Percentiles rank a stretch among this genome's conserved stretches.
These are phyloP conservation scores for Penicillium nordicum DNA, from an alignment of 2,329 filamentous ascomycete genomes.

Conservation along the genomic window DNA sequence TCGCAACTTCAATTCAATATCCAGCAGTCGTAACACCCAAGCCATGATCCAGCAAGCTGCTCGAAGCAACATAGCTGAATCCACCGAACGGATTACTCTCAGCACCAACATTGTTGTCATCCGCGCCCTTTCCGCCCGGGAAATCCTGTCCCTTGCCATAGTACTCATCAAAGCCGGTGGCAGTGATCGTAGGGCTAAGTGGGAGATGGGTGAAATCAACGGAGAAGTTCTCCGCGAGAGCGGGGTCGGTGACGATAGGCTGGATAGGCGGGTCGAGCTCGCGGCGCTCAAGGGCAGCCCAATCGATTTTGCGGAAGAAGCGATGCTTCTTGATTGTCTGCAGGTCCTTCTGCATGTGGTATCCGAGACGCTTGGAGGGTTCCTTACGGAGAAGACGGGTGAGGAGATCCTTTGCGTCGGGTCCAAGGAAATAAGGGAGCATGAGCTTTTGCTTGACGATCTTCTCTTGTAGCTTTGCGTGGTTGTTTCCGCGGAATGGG, in stretches of 20 bases:
- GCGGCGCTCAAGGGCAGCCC: conserved; percentile 77
- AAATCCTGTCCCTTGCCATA: conserved; percentile 21
- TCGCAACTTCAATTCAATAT: conserved; percentile 11
- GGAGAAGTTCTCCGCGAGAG: conserved; percentile 93
- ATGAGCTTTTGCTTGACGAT: conserved; percentile 89
- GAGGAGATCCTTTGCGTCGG: conserved; percentile 91
- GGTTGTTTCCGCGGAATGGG: conserved; percentile 85
- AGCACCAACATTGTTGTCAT: conserved; percentile 11
- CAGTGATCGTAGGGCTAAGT: conserved; percentile 65
- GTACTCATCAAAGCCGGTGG: conserved; percentile 28
- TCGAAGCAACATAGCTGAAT: conserved; percentile 49
- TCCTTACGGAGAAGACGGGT: conserved; percentile 89
- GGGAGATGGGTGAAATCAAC: conserved; percentile 85
- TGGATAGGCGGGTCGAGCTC: conserved; percentile 86
- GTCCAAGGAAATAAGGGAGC: conserved; percentile 83
- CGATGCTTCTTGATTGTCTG: conserved; percentile 82
- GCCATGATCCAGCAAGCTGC: conserved; percentile 45
- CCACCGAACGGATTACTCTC: conserved; percentile 47
- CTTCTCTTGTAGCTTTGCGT: conserved; percentile 92
- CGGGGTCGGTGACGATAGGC: conserved; percentile 91
- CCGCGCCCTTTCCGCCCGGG: conserved; percentile 11
- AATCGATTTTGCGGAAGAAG: conserved; percentile 97
- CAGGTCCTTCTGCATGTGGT: conserved; percentile 84
- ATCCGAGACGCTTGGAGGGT: conserved; percentile 81
- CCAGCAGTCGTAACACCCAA: conserved; percentile 28